phyloP scores from a whole-genome alignment of 2,329 filamentous ascomycete species.

The Colletotrichum sp. region DNA sequence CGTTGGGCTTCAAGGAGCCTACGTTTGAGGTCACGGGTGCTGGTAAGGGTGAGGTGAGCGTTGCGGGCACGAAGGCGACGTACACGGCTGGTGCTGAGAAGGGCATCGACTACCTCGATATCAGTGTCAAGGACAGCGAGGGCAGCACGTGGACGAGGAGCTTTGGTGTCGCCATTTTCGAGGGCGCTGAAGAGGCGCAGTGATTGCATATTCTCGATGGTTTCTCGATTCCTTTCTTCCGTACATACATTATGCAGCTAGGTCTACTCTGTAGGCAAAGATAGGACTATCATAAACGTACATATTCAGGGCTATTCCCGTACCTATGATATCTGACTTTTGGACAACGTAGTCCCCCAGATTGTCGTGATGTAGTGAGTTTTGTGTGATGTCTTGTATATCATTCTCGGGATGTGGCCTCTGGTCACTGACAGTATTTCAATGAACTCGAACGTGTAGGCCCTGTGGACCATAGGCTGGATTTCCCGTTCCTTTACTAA shows the following conservation, averaged over 20 bases:
- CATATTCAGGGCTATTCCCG: accelerated
- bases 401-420: accelerated
- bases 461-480: background rate
- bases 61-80: constrained; percentile 13
- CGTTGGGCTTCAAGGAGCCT: constrained; percentile 24
- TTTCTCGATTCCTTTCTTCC: accelerated
- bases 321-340: background rate
- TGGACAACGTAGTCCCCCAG: accelerated
- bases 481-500: no score
- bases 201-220: background rate
- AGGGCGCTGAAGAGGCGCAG: background rate
- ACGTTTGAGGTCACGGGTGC: constrained; percentile 14
- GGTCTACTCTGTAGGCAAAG: accelerated
- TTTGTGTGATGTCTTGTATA: background rate
- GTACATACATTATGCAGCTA: background rate
- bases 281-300: background rate
- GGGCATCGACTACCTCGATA: constrained; percentile 21
- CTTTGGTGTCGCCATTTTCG: constrained; percentile 24
- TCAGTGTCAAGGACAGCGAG: constrained; percentile 23
- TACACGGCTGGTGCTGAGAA: constrained; percentile 20
- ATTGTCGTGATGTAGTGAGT: background rate
- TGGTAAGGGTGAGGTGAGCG: constrained; percentile 20
- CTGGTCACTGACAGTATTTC: no score
- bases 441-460: background rate
- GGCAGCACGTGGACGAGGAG: constrained; percentile 24